Conservation (phyloP, 306 rosid genomes). For the Castanopsis chinensis region DNA sequence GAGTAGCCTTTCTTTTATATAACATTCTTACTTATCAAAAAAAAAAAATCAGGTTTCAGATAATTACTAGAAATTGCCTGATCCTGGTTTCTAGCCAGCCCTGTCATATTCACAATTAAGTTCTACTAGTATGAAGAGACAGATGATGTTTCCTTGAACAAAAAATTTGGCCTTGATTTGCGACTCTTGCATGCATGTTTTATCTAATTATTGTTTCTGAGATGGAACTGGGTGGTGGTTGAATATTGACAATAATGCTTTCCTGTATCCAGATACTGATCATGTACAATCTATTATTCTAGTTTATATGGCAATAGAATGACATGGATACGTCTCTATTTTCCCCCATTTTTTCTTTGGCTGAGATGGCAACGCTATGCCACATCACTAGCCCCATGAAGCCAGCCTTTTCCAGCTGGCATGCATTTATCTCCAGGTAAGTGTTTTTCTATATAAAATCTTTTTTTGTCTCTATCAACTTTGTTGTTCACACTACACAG, state of each 20-base stretch:
- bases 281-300: not conserved
- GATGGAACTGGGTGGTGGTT: not conserved
- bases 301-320: not conserved
- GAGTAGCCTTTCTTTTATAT: too few relatives aligned
- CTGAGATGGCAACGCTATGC: conserved; percentile 7
- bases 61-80: not conserved
- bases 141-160: not conserved
- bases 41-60: not conserved
- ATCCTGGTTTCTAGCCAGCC: not conserved
- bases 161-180: not conserved
- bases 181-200: not conserved
- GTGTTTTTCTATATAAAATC: not conserved
- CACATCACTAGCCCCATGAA: not conserved
- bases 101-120: not conserved
- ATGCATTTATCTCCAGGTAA: conserved; percentile 26
- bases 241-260: not conserved
- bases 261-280: not conserved
- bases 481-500: not conserved
- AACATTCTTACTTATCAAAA: too few relatives aligned
- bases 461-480: not conserved
- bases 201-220: not conserved
- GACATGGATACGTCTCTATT: not conserved
- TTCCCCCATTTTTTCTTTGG: not conserved
- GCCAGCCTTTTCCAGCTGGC: conserved; percentile 21
- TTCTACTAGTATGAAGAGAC: not conserved